phyloP scores from a whole-genome alignment of 2,329 filamentous ascomycete genomes.

The Harringtonia aguacate region DNA sequence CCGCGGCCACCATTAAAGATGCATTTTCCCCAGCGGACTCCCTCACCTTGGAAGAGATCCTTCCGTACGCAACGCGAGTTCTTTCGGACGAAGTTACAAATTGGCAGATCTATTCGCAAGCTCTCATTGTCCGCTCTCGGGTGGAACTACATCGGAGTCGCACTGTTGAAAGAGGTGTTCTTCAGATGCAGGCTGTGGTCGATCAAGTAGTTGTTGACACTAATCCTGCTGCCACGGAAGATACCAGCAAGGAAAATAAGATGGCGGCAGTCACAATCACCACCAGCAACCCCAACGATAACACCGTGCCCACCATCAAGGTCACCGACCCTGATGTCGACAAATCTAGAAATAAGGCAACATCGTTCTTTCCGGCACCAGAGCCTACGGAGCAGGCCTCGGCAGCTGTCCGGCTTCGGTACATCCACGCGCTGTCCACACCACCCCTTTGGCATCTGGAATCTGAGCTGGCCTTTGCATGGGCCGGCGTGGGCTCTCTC shows the following conservation, averaged over 20 bases:
- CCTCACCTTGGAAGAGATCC: constrained; percentile 83
- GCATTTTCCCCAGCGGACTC: constrained; percentile 73
- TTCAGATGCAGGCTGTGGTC: constrained; percentile 90
- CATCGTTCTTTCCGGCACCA: constrained; percentile 71
- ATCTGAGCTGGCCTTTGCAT: constrained; percentile 84
- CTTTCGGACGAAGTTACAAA: constrained; percentile 83
- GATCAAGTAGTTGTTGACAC: constrained; percentile 93
- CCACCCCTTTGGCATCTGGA: constrained; percentile 91
- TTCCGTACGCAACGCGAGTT: constrained; percentile 83
- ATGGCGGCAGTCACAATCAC: too few species aligned
- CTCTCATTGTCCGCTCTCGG: constrained; percentile 75
- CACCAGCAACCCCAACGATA: constrained; percentile 11
- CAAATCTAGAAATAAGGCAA: constrained; percentile 35
- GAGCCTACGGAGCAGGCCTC: constrained; percentile 70
- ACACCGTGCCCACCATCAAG: constrained; percentile 32
- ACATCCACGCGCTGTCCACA: constrained; percentile 73
- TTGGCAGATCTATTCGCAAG: constrained; percentile 97
- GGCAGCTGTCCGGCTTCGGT: constrained; percentile 64
- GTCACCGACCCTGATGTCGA: constrained; percentile 25
- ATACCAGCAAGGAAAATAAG: neutral
- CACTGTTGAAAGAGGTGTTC: constrained; percentile 77
- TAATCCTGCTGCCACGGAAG: constrained; percentile 12
- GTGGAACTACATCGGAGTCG: constrained; percentile 82
- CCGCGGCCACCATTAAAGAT: constrained; percentile 81
- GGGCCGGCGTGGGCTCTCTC: constrained; percentile 79